Evolutionary conservation across 768 basidiomycete species (phyloP).

Genomic region (Sutorius australiensis): DNA sequence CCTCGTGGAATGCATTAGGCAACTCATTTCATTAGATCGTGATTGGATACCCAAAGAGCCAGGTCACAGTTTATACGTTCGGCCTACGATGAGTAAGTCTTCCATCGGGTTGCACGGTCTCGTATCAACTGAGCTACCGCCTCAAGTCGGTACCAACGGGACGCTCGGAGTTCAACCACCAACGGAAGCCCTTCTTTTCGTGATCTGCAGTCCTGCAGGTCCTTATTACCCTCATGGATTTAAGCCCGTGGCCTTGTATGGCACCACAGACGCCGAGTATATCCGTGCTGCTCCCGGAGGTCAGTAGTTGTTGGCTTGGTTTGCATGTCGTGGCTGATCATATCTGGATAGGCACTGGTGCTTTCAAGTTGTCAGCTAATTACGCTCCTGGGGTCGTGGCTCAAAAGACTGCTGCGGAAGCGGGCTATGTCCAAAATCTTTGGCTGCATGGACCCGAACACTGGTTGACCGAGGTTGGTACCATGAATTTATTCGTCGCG

Average conservation of each 20-base stretch:
- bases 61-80: conserved; percentile 89
- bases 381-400: conserved; percentile 87
- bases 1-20: conserved; percentile 76
- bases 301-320: conserved; percentile 13
- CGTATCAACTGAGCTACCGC: conserved; percentile 2
- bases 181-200: conserved; percentile 66
- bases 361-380: conserved; percentile 84
- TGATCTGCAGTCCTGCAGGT: conserved; percentile 61
- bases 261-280: conserved; percentile 60
- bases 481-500: conserved; percentile 89
- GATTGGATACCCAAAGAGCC: conserved; percentile 89
- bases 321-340: conserved; percentile 6
- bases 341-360: conserved; percentile 61
- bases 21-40: conserved; percentile 77
- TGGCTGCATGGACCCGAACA: conserved; percentile 76
- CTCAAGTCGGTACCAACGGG: conserved; percentile 63
- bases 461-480: conserved; percentile 66
- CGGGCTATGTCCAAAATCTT: conserved; percentile 84
- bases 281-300: conserved; percentile 87
- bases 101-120: neutral
- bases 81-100: conserved; percentile 63
- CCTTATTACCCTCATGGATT: conserved; percentile 86
- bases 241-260: conserved; percentile 87
- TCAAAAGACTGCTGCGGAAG: conserved; percentile 68
- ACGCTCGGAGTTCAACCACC: conserved; percentile 49